A percentile compares a stretch with the other conserved stretches of the same genome.
phyloP scores from a whole-genome alignment of 306 rosid genomes.

The Vigna unguiculata region DNA sequence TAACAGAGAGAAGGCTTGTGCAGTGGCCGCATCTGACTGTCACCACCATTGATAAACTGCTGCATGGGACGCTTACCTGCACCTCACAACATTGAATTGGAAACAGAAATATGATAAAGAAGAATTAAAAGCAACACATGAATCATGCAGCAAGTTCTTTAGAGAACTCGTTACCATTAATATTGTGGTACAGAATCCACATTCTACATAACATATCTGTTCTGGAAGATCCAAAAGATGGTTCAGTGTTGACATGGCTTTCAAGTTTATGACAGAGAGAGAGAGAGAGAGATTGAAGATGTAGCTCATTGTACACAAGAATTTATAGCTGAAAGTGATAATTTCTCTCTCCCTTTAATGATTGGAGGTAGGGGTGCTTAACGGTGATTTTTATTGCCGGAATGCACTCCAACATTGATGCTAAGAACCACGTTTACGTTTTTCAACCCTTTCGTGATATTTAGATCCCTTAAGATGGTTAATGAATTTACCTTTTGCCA shows the following conservation, averaged over 20 bases:
- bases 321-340: conserved; percentile 2
- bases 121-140: background rate
- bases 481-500: too few relatives aligned
- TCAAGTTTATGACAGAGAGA: background rate
- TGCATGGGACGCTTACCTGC: conserved; percentile 17
- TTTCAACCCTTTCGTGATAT: background rate
- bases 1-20: conserved; percentile 14
- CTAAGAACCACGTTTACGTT: background rate
- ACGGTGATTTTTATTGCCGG: background rate
- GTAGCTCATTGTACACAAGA: background rate
- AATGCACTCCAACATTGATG: conserved; percentile 3
- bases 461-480: background rate
- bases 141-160: background rate
- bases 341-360: background rate
- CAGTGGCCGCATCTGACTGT: conserved; percentile 18
- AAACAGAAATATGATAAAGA: background rate
- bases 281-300: background rate
- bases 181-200: conserved; percentile 11
- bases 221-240: conserved; percentile 6
- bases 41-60: conserved; percentile 1
- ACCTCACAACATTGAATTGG: background rate
- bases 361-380: background rate
- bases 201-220: conserved; percentile 13
- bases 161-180: conserved; percentile 15
- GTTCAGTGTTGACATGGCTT: conserved; percentile 13